phyloP scores from a whole-genome alignment of 371 early-diverging fungal genomes.

The Rhizopus arrhizus region DNA sequence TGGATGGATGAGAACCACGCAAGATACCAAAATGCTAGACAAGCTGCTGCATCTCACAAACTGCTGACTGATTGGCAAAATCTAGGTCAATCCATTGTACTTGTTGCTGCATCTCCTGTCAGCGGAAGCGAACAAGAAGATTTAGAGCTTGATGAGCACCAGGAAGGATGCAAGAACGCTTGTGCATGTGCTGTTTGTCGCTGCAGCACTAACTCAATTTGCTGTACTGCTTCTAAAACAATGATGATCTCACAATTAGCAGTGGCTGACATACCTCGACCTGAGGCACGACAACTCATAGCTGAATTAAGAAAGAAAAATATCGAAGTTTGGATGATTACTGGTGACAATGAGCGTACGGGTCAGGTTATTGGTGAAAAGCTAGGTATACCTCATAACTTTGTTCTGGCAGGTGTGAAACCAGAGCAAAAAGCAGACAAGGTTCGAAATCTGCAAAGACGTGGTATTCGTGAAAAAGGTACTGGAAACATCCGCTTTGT shows the following conservation, averaged over 20 bases:
- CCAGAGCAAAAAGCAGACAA: slow-evolving; percentile 72
- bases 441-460: slow-evolving; percentile 61
- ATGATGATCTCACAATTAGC: slow-evolving; percentile 58
- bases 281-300: slow-evolving; percentile 55
- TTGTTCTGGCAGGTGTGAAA: slow-evolving; percentile 59
- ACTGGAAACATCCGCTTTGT: not conserved
- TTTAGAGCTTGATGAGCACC: slow-evolving; percentile 24
- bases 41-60: slow-evolving; percentile 33
- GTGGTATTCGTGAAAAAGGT: slow-evolving; percentile 18
- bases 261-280: slow-evolving; percentile 60
- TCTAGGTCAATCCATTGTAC: slow-evolving; percentile 65
- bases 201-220: slow-evolving; percentile 45
- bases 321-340: slow-evolving; percentile 74
- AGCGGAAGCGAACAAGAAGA: slow-evolving; percentile 13
- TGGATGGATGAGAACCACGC: slow-evolving; percentile 74
- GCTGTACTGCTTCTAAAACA: slow-evolving; percentile 41
- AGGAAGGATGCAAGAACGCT: slow-evolving; percentile 41
- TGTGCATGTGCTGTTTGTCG: slow-evolving; percentile 56
- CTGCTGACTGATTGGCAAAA: slow-evolving; percentile 57
- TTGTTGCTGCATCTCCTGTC: slow-evolving; percentile 59
- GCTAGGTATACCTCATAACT: slow-evolving; percentile 58
- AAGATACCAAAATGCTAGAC: slow-evolving; percentile 45
- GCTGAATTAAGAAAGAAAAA: slow-evolving; percentile 45
- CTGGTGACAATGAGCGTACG: slow-evolving; percentile 67
- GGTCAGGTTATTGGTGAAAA: slow-evolving; percentile 62